Conservation (phyloP, 192 early-diverging fungal species). For the Gamsiella multidivaricata region DNA sequence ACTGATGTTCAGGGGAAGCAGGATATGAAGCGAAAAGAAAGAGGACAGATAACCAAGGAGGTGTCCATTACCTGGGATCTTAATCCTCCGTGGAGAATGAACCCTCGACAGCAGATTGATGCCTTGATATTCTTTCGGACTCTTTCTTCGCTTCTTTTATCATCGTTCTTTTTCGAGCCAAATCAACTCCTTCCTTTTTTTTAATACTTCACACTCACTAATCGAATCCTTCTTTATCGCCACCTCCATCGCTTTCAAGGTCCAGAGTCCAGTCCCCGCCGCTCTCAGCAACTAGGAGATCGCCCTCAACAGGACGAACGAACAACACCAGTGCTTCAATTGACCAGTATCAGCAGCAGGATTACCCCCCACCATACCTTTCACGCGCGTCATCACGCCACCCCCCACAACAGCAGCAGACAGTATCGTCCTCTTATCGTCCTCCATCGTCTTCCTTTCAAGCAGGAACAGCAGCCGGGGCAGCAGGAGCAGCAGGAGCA, state of each 20-base stretch:
- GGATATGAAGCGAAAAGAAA: too few species aligned
- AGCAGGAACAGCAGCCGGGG: background rate
- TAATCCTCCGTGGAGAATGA: too few species aligned
- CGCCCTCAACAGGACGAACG: background rate
- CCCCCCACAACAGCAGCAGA: background rate
- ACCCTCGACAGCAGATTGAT: too few species aligned
- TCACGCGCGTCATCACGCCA: constrained; percentile 21
- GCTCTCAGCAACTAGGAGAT: background rate
- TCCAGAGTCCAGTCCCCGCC: constrained; percentile 8
- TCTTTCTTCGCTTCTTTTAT: too few species aligned
- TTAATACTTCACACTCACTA: too few species aligned
- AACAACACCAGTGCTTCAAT: background rate
- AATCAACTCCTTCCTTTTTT: too few species aligned
- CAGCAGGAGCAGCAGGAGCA: constrained; percentile 13
- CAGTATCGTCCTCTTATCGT: too few species aligned
- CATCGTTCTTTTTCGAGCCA: too few species aligned
- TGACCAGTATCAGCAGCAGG: background rate
- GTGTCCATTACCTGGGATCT: too few species aligned
- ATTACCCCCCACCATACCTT: constrained; percentile 6
- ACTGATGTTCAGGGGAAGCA: background rate
- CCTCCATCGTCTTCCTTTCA: background rate
- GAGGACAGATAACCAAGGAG: too few species aligned
- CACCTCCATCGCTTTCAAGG: background rate
- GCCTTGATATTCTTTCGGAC: too few species aligned
- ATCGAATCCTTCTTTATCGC: background rate